Evolutionary conservation across 495 filamentous ascomycete genomes (phyloP).

Genomic region (Choiromyces venosus): DNA sequence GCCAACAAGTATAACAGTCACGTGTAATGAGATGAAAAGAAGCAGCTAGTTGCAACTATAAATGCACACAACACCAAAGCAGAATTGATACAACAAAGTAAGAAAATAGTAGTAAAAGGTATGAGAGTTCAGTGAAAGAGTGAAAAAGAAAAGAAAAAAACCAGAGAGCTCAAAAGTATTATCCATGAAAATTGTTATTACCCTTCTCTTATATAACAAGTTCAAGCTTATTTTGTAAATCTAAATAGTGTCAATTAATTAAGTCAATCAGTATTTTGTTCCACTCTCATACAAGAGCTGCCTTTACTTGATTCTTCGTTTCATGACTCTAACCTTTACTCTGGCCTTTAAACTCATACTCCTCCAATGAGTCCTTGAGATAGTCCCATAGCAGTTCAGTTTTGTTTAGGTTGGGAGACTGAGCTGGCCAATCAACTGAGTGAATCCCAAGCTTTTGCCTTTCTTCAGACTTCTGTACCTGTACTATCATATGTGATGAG

Average conservation of each 20-base stretch:
- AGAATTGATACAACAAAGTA: too few relatives aligned
- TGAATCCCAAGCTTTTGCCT: not conserved
- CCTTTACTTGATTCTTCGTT: not conserved
- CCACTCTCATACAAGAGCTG: not conserved
- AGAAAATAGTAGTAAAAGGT: too few relatives aligned
- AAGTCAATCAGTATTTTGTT: not conserved
- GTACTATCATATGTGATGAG: not conserved
- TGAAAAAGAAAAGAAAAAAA: too few relatives aligned
- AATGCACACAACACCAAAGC: too few relatives aligned
- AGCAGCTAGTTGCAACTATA: too few relatives aligned
- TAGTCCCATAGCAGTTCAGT: constrained; percentile 20
- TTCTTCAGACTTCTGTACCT: not conserved
- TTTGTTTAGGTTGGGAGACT: constrained; percentile 6
- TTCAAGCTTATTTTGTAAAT: constrained; percentile 5
- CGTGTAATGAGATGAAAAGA: too few relatives aligned
- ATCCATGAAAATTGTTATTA: constrained; percentile 7
- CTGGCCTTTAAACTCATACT: constrained; percentile 11
- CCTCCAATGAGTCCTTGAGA: constrained; percentile 9
- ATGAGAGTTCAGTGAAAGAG: too few relatives aligned
- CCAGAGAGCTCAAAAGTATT: too few relatives aligned
- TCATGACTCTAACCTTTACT: constrained; percentile 2
- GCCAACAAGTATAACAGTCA: too few relatives aligned
- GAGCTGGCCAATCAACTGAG: constrained; percentile 10
- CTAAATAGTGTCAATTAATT: not conserved
- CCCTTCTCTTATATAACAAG: not conserved